Evolutionary conservation across 148 eudicot species (phyloP).

Genomic region (Chenopodium suecicum): DNA sequence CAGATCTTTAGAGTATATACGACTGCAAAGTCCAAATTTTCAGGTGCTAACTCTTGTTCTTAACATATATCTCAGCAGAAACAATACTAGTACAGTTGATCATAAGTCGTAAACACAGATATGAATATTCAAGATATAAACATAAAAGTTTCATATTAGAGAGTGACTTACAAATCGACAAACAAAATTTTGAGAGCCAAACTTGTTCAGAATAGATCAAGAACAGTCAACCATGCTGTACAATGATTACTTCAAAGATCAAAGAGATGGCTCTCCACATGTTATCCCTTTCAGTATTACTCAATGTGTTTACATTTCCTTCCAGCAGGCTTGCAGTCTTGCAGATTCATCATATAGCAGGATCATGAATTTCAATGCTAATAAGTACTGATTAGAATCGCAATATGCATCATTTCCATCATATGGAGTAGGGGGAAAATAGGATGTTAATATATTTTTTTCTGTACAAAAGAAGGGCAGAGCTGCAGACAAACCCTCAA

Average conservation of each 20-base stretch:
- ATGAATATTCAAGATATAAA: not conserved
- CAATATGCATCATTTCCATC: too few species aligned
- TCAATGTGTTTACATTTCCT: not conserved
- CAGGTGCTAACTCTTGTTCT: not conserved
- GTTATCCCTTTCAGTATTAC: not conserved
- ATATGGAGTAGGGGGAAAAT: too few species aligned
- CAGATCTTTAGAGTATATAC: not conserved
- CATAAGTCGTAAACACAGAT: not conserved
- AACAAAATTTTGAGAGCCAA: not conserved
- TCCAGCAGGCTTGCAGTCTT: not conserved
- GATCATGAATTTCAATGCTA: not conserved
- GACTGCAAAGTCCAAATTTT: not conserved
- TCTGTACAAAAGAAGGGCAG: constrained; percentile 3
- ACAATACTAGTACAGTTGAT: not conserved
- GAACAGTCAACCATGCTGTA: not conserved
- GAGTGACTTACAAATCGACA: not conserved
- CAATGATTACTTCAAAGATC: not conserved
- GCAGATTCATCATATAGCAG: not conserved
- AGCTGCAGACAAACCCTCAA: not conserved
- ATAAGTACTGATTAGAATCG: not conserved
- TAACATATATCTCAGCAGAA: not conserved
- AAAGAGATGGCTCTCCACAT: not conserved
- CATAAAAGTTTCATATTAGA: not conserved
- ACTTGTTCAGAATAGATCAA: not conserved
- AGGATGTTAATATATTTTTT: not conserved